Evolutionary conservation across 257 asterid genomes (phyloP), one percentile per base, ranked within the genome.

Genomic region (Leonotis leonurus): DNA sequence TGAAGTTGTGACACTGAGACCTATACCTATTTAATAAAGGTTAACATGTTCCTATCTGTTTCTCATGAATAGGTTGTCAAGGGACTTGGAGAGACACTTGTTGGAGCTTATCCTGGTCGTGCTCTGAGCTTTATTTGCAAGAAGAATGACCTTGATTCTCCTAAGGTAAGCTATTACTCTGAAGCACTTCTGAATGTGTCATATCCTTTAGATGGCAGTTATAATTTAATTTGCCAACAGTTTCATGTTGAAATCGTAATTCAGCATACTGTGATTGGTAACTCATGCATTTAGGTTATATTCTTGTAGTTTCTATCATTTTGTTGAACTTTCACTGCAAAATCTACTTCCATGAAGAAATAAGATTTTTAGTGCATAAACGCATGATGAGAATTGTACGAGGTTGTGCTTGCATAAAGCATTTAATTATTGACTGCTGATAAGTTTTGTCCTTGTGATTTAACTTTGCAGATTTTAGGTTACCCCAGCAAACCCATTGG

Each of bases 61-160:
- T 78, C 48, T 76, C 65, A 37, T 75, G 77, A 57, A 61, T 65
- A 93, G 99, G 95, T 89, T 70, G 99, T 93, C 62, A 93, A 86
- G 81, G 99, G 99, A 70, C 95, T 93, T 41, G 99, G 99, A 53
- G 99, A 93, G 81, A 89, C 99, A 12, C 85, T 93, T 58, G 99
- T 93, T 55, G 99, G 99, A 77, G 99, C 97, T 64, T 93, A 93
- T 73, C 99, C 99, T 16, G 99, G 99, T 20, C 99, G 99, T 72
- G 96, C 99, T 46, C 80, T 89, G 82, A 93, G 99, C 83, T 93
- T 87, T 73, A 61, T 80, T 76, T 87, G 92, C 96, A 89, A 87
- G 83, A 93, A 89, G 73, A 83, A 62, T 52, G 79, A 84, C 74
- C 95, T 93, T 73, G 65, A 69, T 70, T 85, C 94, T 67, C 95